Evolutionary conservation across 202 grass and related monocot species (phyloP).

Genomic region (Brachypodium distachyon): DNA sequence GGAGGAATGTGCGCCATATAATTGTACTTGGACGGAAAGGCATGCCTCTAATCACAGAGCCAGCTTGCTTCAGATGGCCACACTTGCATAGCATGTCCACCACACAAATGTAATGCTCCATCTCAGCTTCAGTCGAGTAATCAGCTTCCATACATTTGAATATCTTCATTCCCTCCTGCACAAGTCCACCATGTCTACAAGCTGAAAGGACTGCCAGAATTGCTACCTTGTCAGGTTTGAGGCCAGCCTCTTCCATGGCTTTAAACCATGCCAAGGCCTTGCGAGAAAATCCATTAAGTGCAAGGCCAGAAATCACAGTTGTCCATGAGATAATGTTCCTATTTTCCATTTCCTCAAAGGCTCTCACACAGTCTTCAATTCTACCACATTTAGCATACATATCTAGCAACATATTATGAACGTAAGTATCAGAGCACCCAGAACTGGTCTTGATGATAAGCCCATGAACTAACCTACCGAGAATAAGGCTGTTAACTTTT

Average conservation of each 20-base stretch:
- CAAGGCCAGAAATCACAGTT: slow-evolving; percentile 57
- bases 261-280: slow-evolving; percentile 63
- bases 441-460: slow-evolving; percentile 59
- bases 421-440: slow-evolving; percentile 40
- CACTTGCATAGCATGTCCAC: slow-evolving; percentile 66
- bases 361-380: slow-evolving; percentile 52
- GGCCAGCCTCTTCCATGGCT: slow-evolving; percentile 48
- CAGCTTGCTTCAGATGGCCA: slow-evolving; percentile 56
- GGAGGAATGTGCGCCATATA: slow-evolving; percentile 61
- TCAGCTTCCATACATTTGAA: slow-evolving; percentile 49
- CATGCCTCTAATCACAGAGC: slow-evolving; percentile 57
- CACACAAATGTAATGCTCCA: slow-evolving; percentile 73
- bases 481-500: slow-evolving; percentile 49
- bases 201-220: slow-evolving; percentile 59
- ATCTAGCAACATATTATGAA: slow-evolving; percentile 64
- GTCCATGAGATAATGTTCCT: slow-evolving; percentile 75
- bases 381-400: slow-evolving; percentile 89
- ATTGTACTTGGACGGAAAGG: slow-evolving; percentile 55
- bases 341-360: slow-evolving; percentile 56
- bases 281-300: slow-evolving; percentile 49
- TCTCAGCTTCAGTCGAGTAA: slow-evolving; percentile 51
- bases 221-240: slow-evolving; percentile 60
- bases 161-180: slow-evolving; percentile 55
- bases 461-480: slow-evolving; percentile 58
- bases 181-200: slow-evolving; percentile 66